A percentile compares a stretch with the other conserved stretches of the same genome.
phyloP scores from a whole-genome alignment of 2,329 filamentous ascomycete genomes.

The Stylonectria norvegica region DNA sequence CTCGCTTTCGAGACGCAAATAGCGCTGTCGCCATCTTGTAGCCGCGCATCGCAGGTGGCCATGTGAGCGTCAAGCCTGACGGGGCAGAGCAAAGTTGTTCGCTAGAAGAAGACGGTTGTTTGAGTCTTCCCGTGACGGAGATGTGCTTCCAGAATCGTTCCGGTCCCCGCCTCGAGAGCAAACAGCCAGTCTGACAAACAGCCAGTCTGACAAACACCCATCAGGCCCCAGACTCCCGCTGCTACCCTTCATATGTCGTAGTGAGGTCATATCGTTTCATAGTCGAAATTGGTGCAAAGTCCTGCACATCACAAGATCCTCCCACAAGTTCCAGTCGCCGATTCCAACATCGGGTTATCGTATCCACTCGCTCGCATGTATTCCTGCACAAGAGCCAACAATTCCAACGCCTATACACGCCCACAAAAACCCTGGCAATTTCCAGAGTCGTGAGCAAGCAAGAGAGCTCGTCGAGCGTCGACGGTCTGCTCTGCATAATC shows the following conservation, averaged over 20 bases:
- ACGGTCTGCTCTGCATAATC: background rate
- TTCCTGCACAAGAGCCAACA: constrained; percentile 22
- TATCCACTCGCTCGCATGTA: constrained; percentile 19
- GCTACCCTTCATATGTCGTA: constrained; percentile 27
- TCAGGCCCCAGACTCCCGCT: constrained; percentile 12
- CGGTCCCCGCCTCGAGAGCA: constrained; percentile 12
- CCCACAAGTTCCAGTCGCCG: constrained; percentile 6
- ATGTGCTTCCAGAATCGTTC: constrained; percentile 10
- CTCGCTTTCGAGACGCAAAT: constrained; percentile 25
- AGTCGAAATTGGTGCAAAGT: constrained; percentile 18
- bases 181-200: constrained; percentile 23
- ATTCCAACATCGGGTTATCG: constrained; percentile 14
- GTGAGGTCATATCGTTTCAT: constrained; percentile 27
- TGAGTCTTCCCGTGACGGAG: constrained; percentile 13
- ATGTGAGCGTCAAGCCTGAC: background rate
- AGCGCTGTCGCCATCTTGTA: constrained; percentile 11
- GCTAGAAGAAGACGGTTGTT: constrained; percentile 10
- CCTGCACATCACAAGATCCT: constrained; percentile 17
- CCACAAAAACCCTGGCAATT: constrained; percentile 23
- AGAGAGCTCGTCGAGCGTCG: constrained; percentile 7
- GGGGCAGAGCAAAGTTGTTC: constrained; percentile 9
- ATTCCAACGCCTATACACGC: constrained; percentile 17
- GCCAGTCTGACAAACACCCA: constrained; percentile 13
- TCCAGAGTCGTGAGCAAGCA: constrained; percentile 33
- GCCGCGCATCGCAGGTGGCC: constrained; percentile 9